These are phyloP conservation scores for Paramyrothecium roridum DNA, from an alignment of 2,329 filamentous ascomycete species.

Conservation along the genomic window DNA sequence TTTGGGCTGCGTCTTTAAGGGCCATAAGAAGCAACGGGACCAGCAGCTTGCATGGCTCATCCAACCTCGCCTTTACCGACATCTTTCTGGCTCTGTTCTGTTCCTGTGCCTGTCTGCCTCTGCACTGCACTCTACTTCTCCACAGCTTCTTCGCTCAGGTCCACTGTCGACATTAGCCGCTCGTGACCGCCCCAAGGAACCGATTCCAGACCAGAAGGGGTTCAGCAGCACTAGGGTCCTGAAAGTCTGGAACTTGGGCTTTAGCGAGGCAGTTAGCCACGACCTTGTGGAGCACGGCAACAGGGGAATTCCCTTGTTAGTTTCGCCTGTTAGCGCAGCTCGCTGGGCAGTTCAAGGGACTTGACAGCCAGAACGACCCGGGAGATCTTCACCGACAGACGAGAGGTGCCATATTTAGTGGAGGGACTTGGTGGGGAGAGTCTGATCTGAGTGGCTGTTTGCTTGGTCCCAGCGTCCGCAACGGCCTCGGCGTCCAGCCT, in stretches of 20 bases:
- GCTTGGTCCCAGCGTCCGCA: background rate
- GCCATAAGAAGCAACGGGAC: background rate
- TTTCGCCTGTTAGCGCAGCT: background rate
- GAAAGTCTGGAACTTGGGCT: background rate
- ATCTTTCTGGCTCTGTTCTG: background rate
- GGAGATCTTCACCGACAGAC: conserved; percentile 4
- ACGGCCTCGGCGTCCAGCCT: background rate
- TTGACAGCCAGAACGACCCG: background rate
- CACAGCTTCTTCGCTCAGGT: background rate
- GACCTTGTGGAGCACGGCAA: background rate
- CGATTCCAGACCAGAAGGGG: background rate
- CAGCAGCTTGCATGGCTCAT: background rate
- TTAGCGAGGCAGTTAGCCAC: background rate
- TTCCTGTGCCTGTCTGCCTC: background rate
- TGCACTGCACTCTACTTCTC: background rate
- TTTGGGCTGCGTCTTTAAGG: too few species aligned
- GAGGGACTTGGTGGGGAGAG: background rate
- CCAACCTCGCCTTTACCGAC: background rate
- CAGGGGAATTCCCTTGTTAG: background rate
- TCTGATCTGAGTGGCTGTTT: background rate
- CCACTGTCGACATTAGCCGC: background rate
- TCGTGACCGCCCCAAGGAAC: background rate
- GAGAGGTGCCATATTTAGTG: background rate
- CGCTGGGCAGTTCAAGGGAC: background rate
- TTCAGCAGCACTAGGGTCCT: background rate